Evolutionary conservation across 2,329 filamentous ascomycete species (phyloP), one percentile per base, ranked within the genome.

Genomic region (Aspergillus jensenii): DNA sequence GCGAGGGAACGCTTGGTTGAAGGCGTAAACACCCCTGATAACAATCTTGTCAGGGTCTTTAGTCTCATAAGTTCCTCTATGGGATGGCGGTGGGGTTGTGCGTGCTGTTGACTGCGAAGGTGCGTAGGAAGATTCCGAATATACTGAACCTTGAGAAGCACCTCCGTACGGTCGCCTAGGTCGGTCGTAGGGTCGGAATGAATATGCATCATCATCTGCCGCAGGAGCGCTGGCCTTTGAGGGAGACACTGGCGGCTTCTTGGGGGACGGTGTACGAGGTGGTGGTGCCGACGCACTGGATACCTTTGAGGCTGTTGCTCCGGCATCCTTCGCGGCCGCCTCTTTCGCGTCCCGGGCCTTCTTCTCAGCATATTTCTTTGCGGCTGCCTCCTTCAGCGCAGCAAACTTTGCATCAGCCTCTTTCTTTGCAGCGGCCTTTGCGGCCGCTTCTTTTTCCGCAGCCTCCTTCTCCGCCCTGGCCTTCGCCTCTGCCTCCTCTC

Each of bases 21-120:
- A 98, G 56, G 89, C 83, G 72, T 96, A 98, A 3, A 98, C 95
- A 11, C 89, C 95, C 69, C 90, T 90, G 75, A 99, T 93, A 62
- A 96, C 88, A 71, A 99, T 95, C 82, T 99, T 99, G 78, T 96
- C 87, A 0, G 93, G 93, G 71, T 98, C 91, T 64, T 90, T 90
- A 27, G 92, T 97, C 37, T 86, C 84, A 76, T 97, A 98, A 2
- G 90, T 85, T 2, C 87, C 87, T 48, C 90, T 86, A 63, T 88
- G 83, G 3, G 90, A 92, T 1, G 90, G 88, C 15, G 93, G 91
- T 8, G 93, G 90, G 5, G 90, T 91, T 6, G 93, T 96, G 58
- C 87, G 87, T 11, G 90, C 84, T 1, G 93, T 97, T 15, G 90
- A 92, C 59, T 91, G 87, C 9, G 91, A 96, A 1, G 90, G 84